Percentiles rank a stretch among this genome's conserved stretches.
Conservation (phyloP, 148 eudicot genomes). For the Amaranthus cruentus region DNA sequence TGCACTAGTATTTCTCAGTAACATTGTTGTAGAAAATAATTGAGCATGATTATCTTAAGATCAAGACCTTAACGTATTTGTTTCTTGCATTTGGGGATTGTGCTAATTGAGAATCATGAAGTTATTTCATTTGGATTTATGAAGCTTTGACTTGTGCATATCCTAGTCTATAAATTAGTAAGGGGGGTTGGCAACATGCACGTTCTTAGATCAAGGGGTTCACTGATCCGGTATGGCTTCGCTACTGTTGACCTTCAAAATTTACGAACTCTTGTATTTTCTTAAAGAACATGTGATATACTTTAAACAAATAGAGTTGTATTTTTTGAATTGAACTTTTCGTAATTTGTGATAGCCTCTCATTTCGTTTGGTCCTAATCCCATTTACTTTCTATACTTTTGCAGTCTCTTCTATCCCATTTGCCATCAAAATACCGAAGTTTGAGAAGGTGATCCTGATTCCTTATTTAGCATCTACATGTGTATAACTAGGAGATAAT, state of each 20-base stretch:
- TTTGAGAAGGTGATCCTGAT: conserved; percentile 55
- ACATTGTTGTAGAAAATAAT: too few relatives aligned
- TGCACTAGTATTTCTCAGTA: too few relatives aligned
- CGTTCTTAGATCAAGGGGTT: neutral
- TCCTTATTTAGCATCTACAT: conserved; percentile 9
- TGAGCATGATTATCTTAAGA: too few relatives aligned
- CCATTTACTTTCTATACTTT: conserved; percentile 19
- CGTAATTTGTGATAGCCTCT: neutral
- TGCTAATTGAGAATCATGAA: too few relatives aligned
- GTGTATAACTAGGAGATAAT: neutral
- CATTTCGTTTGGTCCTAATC: conserved; percentile 4
- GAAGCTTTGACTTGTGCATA: too few relatives aligned
- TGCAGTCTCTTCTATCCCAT: conserved; percentile 76
- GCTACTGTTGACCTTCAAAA: neutral
- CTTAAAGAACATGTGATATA: neutral
- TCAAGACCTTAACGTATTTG: too few relatives aligned
- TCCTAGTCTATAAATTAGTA: neutral
- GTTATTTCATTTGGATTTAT: too few relatives aligned
- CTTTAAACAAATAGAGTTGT: neutral
- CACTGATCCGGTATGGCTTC: neutral
- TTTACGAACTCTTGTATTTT: neutral
- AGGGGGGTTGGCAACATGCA: neutral
- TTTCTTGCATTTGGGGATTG: too few relatives aligned
- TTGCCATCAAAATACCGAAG: conserved; percentile 64
- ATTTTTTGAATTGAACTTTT: neutral